Evolutionary conservation across 768 basidiomycete genomes (phyloP), one percentile per base, ranked within the genome.

Genomic region (Neoboletus subvelutipes): DNA sequence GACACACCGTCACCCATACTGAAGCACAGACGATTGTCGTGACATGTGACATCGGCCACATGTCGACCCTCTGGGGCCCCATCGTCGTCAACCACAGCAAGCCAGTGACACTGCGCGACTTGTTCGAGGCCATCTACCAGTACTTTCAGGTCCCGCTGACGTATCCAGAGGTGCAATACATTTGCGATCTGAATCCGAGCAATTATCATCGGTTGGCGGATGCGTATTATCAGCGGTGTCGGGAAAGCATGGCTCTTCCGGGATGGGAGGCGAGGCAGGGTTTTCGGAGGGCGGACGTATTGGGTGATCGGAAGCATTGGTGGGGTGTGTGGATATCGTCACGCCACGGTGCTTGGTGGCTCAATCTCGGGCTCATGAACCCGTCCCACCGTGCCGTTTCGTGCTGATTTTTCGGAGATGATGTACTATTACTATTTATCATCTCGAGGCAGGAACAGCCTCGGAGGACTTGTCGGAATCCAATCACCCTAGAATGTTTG

Each of bases 141-240:
- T 83, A 82, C 65, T 76, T 84, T 64, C 81, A 76, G 54, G 63
- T 55, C 26, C 76, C 75, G 3, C 61, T 86, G 43, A 76, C 76
- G 5, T 57, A 57, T 9, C 45, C 56, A 0, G 71, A 77, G 46
- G 68, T 69, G 47, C 52, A 50, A 4, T 59, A 67, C 43, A 49
- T 76, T 18, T 53, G 56, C 47, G 6, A 48, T 0, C 22, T 67
- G 31, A 31, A 62, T 28, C 59, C 59, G 42, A 60, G 55, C 28
- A 69, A 66, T 24, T 67, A 67, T 22, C 24, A 51, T 40, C 45
- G 46, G 39, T 18, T 75, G 59, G 49, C 47, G 43, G 57, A 65
- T 5, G 69, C 76, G n/a, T 77, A 64, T 55, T 46, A 55, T 8
- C 52, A 64, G 29, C 76, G 83, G 54, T 76, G 75, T 50, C 66